Percentiles rank a stretch among this genome's conserved stretches.
phyloP scores from a whole-genome alignment of 164 flowering plant species.

The Nymphaea thermarum region DNA sequence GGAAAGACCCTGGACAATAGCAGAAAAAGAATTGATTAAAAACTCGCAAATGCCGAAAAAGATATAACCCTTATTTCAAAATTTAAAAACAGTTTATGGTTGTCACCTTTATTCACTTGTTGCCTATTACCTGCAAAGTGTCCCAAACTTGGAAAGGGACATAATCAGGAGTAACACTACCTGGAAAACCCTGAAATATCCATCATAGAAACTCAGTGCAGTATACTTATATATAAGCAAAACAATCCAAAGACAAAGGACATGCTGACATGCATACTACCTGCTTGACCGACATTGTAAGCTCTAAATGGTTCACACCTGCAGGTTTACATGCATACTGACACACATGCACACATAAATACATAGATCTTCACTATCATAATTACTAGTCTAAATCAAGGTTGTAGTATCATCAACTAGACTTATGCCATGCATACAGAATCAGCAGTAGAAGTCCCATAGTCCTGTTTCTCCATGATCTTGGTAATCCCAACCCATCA shows the following conservation, averaged over 20 bases:
- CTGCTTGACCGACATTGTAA: background rate
- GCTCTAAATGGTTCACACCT: background rate
- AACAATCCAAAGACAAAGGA: background rate
- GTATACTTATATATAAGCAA: background rate
- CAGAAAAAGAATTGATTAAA: background rate
- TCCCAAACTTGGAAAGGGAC: constrained; percentile 91
- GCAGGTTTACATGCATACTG: background rate
- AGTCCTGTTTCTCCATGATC: too few species aligned
- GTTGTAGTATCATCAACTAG: too few species aligned
- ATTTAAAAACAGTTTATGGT: too few species aligned
- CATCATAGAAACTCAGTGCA: background rate
- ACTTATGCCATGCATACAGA: too few species aligned
- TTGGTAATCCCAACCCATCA: too few species aligned
- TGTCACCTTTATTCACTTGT: too few species aligned
- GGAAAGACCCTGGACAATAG: constrained; percentile 65
- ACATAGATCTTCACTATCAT: too few species aligned
- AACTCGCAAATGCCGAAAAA: background rate
- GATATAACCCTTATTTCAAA: background rate
- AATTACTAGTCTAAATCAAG: too few species aligned
- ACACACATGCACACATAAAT: too few species aligned
- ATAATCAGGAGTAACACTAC: constrained; percentile 92
- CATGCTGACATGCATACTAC: too few species aligned
- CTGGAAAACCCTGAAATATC: constrained; percentile 75
- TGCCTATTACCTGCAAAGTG: constrained; percentile 58
- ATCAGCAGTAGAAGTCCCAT: too few species aligned